These are phyloP conservation scores for Amphichorda felina DNA, from an alignment of 2,329 filamentous ascomycete species.

Conservation along the genomic window DNA sequence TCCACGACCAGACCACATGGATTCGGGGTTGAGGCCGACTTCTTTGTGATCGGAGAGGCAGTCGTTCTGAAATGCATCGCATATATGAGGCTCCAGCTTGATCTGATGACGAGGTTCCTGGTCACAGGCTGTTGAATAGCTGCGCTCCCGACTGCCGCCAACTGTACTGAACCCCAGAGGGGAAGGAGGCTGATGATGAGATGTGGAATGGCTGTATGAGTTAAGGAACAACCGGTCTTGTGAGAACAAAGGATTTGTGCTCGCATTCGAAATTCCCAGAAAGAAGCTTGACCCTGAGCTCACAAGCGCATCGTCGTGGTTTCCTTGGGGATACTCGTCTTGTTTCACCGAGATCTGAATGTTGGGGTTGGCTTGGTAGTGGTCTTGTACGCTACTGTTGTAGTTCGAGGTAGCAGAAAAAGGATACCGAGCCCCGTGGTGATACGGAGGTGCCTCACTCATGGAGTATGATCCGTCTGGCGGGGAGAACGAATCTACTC, in stretches of 20 bases:
- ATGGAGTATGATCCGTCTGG: not conserved
- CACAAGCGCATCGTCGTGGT: slow-evolving; percentile 8
- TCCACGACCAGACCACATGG: not conserved
- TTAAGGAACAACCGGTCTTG: slow-evolving; percentile 17
- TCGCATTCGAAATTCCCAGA: slow-evolving; percentile 10
- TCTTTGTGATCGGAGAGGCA: not conserved
- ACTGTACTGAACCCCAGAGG: slow-evolving; percentile 16
- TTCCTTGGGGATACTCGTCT: slow-evolving; percentile 11
- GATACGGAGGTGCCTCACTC: slow-evolving; percentile 16
- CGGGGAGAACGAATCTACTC: not conserved
- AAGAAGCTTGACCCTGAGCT: slow-evolving; percentile 12
- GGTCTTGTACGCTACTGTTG: slow-evolving; percentile 13
- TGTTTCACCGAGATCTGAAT: slow-evolving; percentile 14
- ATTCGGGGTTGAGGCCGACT: not conserved
- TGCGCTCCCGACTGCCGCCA: slow-evolving; percentile 11
- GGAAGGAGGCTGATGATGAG: slow-evolving; percentile 13
- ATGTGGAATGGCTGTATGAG: slow-evolving; percentile 1
- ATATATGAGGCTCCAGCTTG: slow-evolving; percentile 12
- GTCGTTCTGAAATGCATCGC: not conserved
- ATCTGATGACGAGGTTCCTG: slow-evolving; percentile 5
- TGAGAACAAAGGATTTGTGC: slow-evolving; percentile 18
- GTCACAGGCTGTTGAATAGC: slow-evolving; percentile 8
- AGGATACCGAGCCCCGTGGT: slow-evolving; percentile 14
- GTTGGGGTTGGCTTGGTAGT: slow-evolving; percentile 12
- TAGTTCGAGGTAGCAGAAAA: slow-evolving; percentile 11